A percentile compares a stretch with the other conserved stretches of the same genome.
Evolutionary conservation across 768 basidiomycete genomes (phyloP).

Genomic region (Mrakia frigida): DNA sequence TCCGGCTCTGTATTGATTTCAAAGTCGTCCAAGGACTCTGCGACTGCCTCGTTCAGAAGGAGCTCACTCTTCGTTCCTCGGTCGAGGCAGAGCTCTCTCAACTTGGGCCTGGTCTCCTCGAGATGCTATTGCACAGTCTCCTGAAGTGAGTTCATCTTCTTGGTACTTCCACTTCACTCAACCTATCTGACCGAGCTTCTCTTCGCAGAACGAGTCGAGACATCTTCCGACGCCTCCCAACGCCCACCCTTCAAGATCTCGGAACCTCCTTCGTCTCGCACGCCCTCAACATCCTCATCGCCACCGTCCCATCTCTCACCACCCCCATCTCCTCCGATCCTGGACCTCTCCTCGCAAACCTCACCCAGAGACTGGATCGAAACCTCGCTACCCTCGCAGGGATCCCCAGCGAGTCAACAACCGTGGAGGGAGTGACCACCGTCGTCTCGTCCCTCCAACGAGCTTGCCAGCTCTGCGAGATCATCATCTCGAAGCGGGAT

Average conservation of each 20-base stretch:
- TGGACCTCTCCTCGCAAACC: not conserved
- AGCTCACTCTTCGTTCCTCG: not conserved
- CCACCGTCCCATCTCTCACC: not conserved
- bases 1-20: not conserved
- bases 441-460: constrained; percentile 4
- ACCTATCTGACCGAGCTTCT: not conserved
- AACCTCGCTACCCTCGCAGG: constrained; percentile 4
- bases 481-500: constrained; percentile 9
- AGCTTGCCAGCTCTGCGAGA: constrained; percentile 6
- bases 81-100: not conserved
- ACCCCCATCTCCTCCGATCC: constrained; percentile 5
- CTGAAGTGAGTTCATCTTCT: not conserved
- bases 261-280: not conserved
- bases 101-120: not conserved
- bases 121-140: not conserved
- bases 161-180: too few species aligned
- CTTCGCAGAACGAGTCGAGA: not conserved
- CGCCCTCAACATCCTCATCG: constrained; percentile 8
- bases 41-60: constrained; percentile 10
- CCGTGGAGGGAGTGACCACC: not conserved
- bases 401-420: not conserved
- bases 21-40: not conserved
- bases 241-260: constrained; percentile 5
- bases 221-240: not conserved
- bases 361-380: constrained; percentile 2